These are phyloP conservation scores for Kwoniella sp. DNA, from an alignment of 768 basidiomycete species.

Conservation along the genomic window DNA sequence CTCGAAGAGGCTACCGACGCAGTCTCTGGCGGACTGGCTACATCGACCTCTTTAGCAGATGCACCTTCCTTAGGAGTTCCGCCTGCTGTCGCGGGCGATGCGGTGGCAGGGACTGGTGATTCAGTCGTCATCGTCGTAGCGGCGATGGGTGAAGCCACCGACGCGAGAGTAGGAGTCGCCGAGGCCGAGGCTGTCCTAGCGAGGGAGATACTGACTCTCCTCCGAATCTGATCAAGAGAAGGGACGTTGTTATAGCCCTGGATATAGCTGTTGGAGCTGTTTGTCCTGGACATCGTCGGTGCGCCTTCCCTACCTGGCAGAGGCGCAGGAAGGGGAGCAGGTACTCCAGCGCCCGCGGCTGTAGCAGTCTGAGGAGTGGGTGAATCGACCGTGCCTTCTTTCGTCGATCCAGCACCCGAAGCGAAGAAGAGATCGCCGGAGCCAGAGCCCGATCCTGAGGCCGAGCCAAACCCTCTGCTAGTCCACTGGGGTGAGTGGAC, in stretches of 20 bases:
- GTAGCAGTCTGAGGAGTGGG: neutral
- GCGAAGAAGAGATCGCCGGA: neutral
- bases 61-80: too few species aligned
- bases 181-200: conserved; percentile 2
- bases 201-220: conserved; percentile 25
- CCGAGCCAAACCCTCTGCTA: conserved; percentile 5
- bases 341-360: neutral
- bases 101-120: conserved; percentile 1
- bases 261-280: conserved; percentile 32
- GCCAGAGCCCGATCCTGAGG: neutral
- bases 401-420: neutral
- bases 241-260: conserved; percentile 48
- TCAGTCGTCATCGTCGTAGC: neutral
- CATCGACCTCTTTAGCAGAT: neutral
- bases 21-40: conserved; percentile 17
- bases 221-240: conserved; percentile 40
- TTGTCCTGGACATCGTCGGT: conserved; percentile 14
- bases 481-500: conserved; percentile 10
- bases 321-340: neutral
- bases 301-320: conserved; percentile 9
- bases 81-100: neutral
- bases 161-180: neutral
- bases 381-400: neutral
- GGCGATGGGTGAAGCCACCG: neutral
- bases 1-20: conserved; percentile 16